These are phyloP conservation scores for Ottelia alismoides DNA, from an alignment of 106 monocot species.

Conservation along the genomic window DNA sequence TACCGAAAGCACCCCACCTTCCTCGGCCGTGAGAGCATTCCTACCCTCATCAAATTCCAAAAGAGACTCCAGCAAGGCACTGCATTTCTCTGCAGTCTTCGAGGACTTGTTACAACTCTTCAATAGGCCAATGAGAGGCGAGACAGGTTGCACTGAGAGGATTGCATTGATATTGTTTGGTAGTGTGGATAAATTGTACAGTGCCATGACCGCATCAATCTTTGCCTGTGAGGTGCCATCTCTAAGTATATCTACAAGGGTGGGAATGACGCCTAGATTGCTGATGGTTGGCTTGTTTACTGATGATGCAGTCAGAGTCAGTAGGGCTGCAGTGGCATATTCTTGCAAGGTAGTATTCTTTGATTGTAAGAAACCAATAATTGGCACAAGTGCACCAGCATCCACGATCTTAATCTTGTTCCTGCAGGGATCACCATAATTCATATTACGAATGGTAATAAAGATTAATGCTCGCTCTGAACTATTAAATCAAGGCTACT, in stretches of 20 bases:
- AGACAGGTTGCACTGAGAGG: constrained; percentile 39
- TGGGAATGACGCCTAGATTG: constrained; percentile 32
- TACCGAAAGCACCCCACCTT: constrained; percentile 64
- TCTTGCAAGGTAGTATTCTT: constrained; percentile 43
- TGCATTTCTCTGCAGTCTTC: constrained; percentile 64
- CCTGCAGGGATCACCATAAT: constrained; percentile 45
- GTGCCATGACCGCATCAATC: constrained; percentile 52
- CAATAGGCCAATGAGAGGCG: constrained; percentile 36
- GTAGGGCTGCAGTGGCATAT: constrained; percentile 47
- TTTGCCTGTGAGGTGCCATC: constrained; percentile 58
- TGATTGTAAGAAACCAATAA: constrained; percentile 44
- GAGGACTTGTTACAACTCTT: constrained; percentile 47
- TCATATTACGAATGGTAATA: too few species aligned
- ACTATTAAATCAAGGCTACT: too few species aligned
- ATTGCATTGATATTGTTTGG: constrained; percentile 28
- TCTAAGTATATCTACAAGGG: constrained; percentile 36
- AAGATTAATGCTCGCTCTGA: too few species aligned
- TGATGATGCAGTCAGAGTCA: constrained; percentile 67
- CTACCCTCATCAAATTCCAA: constrained; percentile 34
- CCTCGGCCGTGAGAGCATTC: constrained; percentile 29
- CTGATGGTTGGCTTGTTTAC: constrained; percentile 44
- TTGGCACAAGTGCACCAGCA: constrained; percentile 47
- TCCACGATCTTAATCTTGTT: constrained; percentile 76
- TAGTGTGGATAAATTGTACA: constrained; percentile 66
- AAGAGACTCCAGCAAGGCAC: constrained; percentile 51